Evolutionary conservation across 768 basidiomycete species (phyloP).

Genomic region (Pulveroboletus frians): DNA sequence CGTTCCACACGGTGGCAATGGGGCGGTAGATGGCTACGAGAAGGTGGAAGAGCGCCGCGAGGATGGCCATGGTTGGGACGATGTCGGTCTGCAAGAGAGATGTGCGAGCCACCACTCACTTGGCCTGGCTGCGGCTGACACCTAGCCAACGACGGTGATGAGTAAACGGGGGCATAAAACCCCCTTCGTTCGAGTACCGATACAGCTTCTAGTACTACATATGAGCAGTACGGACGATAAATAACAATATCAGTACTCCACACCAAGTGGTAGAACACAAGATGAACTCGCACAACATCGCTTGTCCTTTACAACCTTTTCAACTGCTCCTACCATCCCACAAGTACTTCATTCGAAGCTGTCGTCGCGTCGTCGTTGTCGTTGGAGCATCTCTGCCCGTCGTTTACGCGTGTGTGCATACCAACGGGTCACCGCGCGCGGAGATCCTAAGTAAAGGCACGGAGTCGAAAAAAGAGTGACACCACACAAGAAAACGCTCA

Average conservation of each 20-base stretch:
- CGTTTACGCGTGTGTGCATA: not conserved
- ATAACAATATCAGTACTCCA: not conserved
- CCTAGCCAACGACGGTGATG: not conserved
- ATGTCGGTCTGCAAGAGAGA: not conserved
- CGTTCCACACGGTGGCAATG: slow-evolving; percentile 8
- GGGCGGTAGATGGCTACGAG: slow-evolving; percentile 5
- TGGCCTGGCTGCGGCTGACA: not conserved
- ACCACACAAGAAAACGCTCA: not conserved
- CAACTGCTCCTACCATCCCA: too few species aligned
- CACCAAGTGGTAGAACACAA: not conserved
- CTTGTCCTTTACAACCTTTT: not conserved
- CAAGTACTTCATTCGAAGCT: not conserved
- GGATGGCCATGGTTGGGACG: slow-evolving; percentile 2
- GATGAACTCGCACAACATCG: not conserved
- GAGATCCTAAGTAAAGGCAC: not conserved
- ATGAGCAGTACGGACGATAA: not conserved
- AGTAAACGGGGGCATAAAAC: not conserved
- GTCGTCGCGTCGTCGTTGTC: not conserved
- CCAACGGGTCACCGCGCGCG: not conserved
- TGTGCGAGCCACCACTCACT: too few species aligned
- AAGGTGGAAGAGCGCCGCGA: slow-evolving; percentile 1
- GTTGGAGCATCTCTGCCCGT: not conserved
- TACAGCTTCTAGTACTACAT: not conserved
- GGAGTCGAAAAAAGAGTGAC: not conserved
- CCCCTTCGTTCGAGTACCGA: not conserved